Conservation (phyloP, 768 basidiomycete genomes). For the Leccinum barrowsii region DNA sequence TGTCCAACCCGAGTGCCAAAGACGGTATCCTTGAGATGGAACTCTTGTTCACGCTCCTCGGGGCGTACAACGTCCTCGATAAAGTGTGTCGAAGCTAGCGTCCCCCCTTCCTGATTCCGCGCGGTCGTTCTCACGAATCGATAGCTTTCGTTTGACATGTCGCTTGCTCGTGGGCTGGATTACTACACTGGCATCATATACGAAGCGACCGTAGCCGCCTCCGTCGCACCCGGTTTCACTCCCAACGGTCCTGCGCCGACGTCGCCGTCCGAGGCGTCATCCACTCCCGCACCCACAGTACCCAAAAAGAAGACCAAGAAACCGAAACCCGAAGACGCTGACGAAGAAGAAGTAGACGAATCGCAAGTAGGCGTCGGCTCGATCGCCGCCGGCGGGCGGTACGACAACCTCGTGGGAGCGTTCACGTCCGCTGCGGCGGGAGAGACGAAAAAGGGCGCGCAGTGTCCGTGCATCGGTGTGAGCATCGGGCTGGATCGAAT, state of each 20-base stretch:
- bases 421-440: conserved; percentile 82
- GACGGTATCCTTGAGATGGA: conserved; percentile 86
- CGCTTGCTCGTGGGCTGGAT: conserved; percentile 94
- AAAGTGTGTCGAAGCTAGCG: conserved; percentile 46
- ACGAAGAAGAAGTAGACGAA: conserved; percentile 87
- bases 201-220: conserved; percentile 91
- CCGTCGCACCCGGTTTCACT: conserved; percentile 82
- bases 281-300: conserved; percentile 8
- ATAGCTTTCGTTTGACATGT: conserved; percentile 94
- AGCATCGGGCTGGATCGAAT: conserved; percentile 92
- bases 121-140: not conserved
- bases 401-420: conserved; percentile 92
- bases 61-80: conserved; percentile 73
- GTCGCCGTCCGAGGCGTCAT: conserved; percentile 23
- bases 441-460: conserved; percentile 61
- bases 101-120: not conserved
- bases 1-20: conserved; percentile 69
- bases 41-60: conserved; percentile 76
- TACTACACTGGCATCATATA: conserved; percentile 99
- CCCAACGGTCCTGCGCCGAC: conserved; percentile 46
- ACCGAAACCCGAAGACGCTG: conserved; percentile 38
- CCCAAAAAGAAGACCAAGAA: conserved; percentile 44
- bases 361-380: conserved; percentile 95
- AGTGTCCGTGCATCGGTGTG: conserved; percentile 87
- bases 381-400: conserved; percentile 96